These are phyloP conservation scores for Lolium multiflorum DNA, from an alignment of 176 grass and related monocot species.

Conservation along the genomic window DNA sequence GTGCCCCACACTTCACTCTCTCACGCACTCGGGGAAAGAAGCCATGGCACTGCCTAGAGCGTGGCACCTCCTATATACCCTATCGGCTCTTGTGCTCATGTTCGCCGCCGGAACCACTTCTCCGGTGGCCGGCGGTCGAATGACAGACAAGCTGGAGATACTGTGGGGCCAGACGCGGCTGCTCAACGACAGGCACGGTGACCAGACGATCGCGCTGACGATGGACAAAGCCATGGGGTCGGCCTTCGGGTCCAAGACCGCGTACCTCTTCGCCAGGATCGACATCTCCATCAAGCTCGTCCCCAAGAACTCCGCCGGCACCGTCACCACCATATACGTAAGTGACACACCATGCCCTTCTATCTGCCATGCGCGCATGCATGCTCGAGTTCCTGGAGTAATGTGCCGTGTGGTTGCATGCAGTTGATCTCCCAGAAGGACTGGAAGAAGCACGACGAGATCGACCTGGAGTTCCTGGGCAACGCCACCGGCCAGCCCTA, in stretches of 20 bases:
- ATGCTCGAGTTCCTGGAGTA: not conserved
- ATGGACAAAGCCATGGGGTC: slow-evolving; percentile 51
- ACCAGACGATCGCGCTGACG: slow-evolving; percentile 40
- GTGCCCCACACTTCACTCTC: not conserved
- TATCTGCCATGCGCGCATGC: not conserved
- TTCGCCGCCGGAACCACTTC: not conserved
- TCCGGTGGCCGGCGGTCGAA: slow-evolving; percentile 1
- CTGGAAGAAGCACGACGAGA: slow-evolving; percentile 62
- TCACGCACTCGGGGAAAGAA: not conserved
- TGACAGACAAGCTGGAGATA: slow-evolving; percentile 37
- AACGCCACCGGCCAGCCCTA: slow-evolving; percentile 48
- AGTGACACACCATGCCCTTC: not conserved
- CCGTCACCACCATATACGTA: slow-evolving; percentile 72
- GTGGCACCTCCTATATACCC: slow-evolving; percentile 34
- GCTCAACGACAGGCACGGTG: slow-evolving; percentile 30
- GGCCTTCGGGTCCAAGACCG: slow-evolving; percentile 55
- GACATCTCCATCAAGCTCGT: slow-evolving; percentile 75
- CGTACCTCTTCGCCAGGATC: slow-evolving; percentile 60
- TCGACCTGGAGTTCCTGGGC: slow-evolving; percentile 51
- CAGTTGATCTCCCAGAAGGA: slow-evolving; percentile 61
- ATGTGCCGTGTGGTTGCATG: not conserved
- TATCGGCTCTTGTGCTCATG: slow-evolving; percentile 32
- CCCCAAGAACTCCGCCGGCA: slow-evolving; percentile 32
- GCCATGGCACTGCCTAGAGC: slow-evolving; percentile 44
- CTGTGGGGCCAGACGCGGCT: slow-evolving; percentile 49